Percentiles rank a stretch among this genome's conserved stretches.
Conservation (phyloP, 2,329 filamentous ascomycete genomes). For the Hypoxylon sp. region DNA sequence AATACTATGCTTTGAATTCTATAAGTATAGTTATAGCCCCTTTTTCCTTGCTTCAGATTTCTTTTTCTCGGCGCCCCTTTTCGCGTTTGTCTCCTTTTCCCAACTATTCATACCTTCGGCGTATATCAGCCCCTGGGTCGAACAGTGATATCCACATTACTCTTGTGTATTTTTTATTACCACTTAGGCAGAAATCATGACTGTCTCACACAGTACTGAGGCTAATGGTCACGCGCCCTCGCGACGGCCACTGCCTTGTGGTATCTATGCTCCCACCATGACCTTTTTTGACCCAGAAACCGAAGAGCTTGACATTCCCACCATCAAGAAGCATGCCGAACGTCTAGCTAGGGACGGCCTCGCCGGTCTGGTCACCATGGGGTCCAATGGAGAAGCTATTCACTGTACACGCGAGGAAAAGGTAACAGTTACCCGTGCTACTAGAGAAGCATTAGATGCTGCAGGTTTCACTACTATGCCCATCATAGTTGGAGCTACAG, state of each 20-base stretch:
- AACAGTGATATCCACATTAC: constrained; percentile 19
- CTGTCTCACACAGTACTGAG: constrained; percentile 52
- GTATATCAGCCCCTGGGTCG: constrained; percentile 32
- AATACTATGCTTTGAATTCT: constrained; percentile 45
- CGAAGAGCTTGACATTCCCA: constrained; percentile 85
- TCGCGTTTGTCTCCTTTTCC: constrained; percentile 29
- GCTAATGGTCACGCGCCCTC: constrained; percentile 57
- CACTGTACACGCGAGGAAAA: constrained; percentile 87
- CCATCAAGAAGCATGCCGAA: constrained; percentile 84
- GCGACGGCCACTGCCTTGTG: constrained; percentile 76
- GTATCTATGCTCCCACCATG: constrained; percentile 91
- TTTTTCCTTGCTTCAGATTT: constrained; percentile 31
- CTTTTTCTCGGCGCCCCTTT: constrained; percentile 37
- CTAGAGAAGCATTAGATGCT: constrained; percentile 84
- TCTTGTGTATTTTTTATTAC: constrained; percentile 8
- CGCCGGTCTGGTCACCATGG: constrained; percentile 87
- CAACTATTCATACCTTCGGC: constrained; percentile 31
- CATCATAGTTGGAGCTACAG: constrained; percentile 85
- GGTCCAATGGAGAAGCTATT: constrained; percentile 91
- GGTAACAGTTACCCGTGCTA: constrained; percentile 79
- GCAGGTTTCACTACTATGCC: constrained; percentile 83
- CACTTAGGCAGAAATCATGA: constrained; percentile 53
- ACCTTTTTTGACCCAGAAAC: constrained; percentile 90
- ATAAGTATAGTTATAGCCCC: constrained; percentile 53
- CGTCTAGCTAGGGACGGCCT: constrained; percentile 84